These are phyloP conservation scores for Populus deltoides DNA, from an alignment of 345 rosid genomes.

Conservation along the genomic window DNA sequence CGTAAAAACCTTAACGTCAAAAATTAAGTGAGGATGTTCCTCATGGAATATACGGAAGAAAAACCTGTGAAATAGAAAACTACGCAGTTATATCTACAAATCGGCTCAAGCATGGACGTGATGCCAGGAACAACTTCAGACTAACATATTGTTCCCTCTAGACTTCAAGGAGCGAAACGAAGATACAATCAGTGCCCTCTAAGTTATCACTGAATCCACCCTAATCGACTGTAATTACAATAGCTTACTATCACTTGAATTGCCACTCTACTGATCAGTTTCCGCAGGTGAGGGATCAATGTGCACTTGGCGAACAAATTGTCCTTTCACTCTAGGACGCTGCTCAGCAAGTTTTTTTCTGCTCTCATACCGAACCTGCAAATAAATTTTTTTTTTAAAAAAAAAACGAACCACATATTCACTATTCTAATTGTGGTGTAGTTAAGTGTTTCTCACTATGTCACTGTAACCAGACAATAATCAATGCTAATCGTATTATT, in stretches of 20 bases:
- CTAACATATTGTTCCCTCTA: neutral
- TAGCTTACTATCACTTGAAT: conserved; percentile 9
- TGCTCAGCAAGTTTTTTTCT: conserved; percentile 76
- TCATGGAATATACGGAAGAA: conserved; percentile 7
- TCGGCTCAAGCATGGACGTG: neutral
- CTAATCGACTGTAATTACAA: neutral
- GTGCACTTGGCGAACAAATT: conserved; percentile 58
- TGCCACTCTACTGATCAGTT: conserved; percentile 21
- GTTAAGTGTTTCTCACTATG: neutral
- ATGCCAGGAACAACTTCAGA: neutral
- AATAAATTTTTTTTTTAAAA: neutral
- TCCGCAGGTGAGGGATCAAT: conserved; percentile 22
- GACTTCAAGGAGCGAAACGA: neutral
- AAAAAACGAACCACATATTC: neutral
- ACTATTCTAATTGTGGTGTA: neutral
- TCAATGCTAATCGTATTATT: neutral
- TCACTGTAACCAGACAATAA: neutral
- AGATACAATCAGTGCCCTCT: neutral
- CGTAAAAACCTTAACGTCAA: neutral
- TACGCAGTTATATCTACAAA: conserved; percentile 10
- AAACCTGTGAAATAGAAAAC: neutral
- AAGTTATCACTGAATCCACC: neutral
- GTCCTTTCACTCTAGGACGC: conserved; percentile 72
- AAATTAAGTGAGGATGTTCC: neutral
- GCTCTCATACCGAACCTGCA: conserved; percentile 75